A percentile compares a stretch with the other conserved stretches of the same genome.
phyloP scores from a whole-genome alignment of 768 basidiomycete genomes.

The Pulveroboletus sp. region DNA sequence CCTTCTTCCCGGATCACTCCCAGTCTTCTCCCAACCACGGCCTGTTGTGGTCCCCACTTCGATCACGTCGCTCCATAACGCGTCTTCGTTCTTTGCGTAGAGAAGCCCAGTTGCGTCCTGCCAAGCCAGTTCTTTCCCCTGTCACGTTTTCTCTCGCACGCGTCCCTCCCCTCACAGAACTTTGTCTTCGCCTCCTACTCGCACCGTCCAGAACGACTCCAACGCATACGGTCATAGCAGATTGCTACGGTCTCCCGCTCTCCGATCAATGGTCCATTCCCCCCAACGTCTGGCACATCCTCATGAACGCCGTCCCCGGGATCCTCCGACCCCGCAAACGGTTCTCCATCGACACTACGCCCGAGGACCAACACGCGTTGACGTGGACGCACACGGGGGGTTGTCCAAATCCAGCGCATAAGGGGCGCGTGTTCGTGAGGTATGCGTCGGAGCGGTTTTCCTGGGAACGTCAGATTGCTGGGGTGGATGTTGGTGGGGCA shows the following conservation, averaged over 20 bases:
- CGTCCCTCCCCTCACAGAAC: conserved; percentile 33
- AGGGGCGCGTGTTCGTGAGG: conserved; percentile 41
- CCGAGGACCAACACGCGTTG: not conserved
- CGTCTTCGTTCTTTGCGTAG: conserved; percentile 9
- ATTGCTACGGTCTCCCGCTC: conserved; percentile 29
- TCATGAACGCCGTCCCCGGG: conserved; percentile 28
- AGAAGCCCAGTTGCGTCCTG: not conserved
- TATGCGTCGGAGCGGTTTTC: conserved; percentile 60
- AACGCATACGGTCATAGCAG: conserved; percentile 14
- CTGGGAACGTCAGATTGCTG: conserved; percentile 57
- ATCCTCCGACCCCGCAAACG: conserved; percentile 25
- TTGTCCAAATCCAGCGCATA: conserved; percentile 40
- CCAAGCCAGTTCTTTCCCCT: conserved; percentile 17
- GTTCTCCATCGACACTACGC: conserved; percentile 8
- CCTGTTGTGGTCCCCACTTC: not conserved
- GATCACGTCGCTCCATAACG: conserved; percentile 12
- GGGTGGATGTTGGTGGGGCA: conserved; percentile 44
- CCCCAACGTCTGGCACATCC: conserved; percentile 19
- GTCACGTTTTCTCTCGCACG: conserved; percentile 16
- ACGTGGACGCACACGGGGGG: conserved; percentile 26
- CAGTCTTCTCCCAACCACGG: conserved; percentile 1
- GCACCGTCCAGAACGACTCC: conserved; percentile 15
- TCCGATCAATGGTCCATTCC: conserved; percentile 27
- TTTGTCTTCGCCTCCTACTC: conserved; percentile 37
- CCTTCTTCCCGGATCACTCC: conserved; percentile 42